These are phyloP conservation scores for Geotrichum bryndzae DNA, from an alignment of 1,139 yeast species.

Conservation along the genomic window DNA sequence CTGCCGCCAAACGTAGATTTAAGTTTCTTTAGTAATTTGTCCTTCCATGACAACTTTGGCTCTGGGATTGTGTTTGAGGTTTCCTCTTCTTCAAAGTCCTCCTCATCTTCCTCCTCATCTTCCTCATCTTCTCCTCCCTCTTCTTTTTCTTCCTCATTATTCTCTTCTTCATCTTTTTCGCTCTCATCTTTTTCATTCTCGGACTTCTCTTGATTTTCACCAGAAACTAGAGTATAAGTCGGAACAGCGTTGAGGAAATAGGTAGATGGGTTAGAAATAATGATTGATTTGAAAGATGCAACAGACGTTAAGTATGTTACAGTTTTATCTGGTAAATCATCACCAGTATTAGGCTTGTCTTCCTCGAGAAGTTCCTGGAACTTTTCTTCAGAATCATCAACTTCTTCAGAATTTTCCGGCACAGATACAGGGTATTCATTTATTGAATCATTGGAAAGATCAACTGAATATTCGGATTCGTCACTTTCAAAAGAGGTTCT, in stretches of 20 bases:
- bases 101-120: neutral
- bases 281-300: neutral
- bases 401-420: neutral
- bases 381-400: neutral
- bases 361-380: neutral
- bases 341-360: neutral
- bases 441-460: slow-evolving; percentile 25
- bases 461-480: slow-evolving; percentile 12
- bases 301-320: neutral
- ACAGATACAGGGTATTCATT: slow-evolving; percentile 8
- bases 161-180: neutral
- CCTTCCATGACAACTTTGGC: slow-evolving; percentile 1
- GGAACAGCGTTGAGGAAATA: neutral
- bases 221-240: neutral
- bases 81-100: neutral
- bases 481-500: neutral
- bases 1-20: slow-evolving; percentile 1
- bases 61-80: no score
- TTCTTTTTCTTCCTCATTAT: neutral
- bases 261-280: neutral
- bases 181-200: neutral
- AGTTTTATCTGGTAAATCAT: neutral
- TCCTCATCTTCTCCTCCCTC: neutral
- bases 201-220: neutral
- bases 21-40: slow-evolving; percentile 8